Evolutionary conservation across 345 rosid species (phyloP).

Genomic region (Eucalyptus marginata): DNA sequence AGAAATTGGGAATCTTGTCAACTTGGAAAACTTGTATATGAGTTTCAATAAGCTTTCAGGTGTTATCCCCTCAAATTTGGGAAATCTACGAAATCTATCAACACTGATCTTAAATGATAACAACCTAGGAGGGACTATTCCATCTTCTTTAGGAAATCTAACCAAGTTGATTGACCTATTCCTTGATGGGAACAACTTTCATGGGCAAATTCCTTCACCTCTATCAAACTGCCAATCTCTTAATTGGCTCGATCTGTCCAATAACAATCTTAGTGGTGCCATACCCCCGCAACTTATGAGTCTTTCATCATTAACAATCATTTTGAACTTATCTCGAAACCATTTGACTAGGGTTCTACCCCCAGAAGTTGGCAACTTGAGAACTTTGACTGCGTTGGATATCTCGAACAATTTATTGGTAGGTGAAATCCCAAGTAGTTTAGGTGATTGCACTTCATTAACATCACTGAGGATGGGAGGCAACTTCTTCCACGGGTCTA

Average conservation of each 20-base stretch:
- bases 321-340: not conserved
- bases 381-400: not conserved
- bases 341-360: not conserved
- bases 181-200: not conserved
- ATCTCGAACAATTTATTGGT: not conserved
- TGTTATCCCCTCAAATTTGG: not conserved
- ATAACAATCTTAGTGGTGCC: not conserved
- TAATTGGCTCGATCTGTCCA: not conserved
- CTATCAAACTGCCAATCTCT: not conserved
- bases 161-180: accelerated
- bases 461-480: not conserved
- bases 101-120: not conserved
- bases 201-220: not conserved
- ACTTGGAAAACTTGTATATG: accelerated
- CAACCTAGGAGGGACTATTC: not conserved
- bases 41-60: not conserved
- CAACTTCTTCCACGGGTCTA: not conserved
- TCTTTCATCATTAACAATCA: not conserved
- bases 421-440: not conserved
- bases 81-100: not conserved
- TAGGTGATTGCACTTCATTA: not conserved
- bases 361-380: not conserved
- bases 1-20: not conserved
- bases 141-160: not conserved
- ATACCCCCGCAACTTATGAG: not conserved